These are phyloP conservation scores for Tremella yokohamensis DNA, from an alignment of 768 basidiomycete genomes.

Conservation along the genomic window DNA sequence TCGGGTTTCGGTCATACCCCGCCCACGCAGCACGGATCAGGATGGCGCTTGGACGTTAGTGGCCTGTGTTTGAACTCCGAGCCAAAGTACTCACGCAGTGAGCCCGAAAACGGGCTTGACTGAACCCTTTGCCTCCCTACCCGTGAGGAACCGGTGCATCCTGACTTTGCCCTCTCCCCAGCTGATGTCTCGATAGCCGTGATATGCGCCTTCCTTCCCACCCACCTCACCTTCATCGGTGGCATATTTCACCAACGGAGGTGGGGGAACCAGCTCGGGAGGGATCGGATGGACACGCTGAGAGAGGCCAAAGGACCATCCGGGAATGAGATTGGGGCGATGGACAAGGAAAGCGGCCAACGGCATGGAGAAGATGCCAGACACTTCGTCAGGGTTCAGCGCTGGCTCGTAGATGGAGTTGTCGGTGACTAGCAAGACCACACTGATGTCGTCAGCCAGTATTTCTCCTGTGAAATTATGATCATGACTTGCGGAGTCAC, in stretches of 20 bases:
- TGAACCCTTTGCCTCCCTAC: slow-evolving; percentile 77
- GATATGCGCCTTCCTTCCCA: slow-evolving; percentile 29
- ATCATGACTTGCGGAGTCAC: slow-evolving; percentile 70
- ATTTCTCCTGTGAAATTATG: background rate
- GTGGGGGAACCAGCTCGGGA: slow-evolving; percentile 13
- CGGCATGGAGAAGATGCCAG: slow-evolving; percentile 79
- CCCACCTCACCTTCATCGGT: slow-evolving; percentile 51
- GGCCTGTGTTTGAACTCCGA: background rate
- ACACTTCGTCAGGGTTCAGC: slow-evolving; percentile 73
- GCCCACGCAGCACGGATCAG: slow-evolving; percentile 57
- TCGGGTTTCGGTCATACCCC: slow-evolving; percentile 56
- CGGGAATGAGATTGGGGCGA: slow-evolving; percentile 55
- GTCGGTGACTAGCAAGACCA: slow-evolving; percentile 80
- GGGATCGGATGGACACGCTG: slow-evolving; percentile 47
- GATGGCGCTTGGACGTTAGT: slow-evolving; percentile 53
- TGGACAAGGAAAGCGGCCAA: slow-evolving; percentile 67
- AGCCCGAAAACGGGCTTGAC: slow-evolving; percentile 85
- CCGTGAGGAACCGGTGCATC: slow-evolving; percentile 77
- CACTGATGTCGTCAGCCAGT: slow-evolving; percentile 54
- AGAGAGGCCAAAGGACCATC: slow-evolving; percentile 35
- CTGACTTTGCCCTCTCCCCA: slow-evolving; percentile 57
- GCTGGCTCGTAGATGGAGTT: slow-evolving; percentile 71
- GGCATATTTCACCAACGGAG: slow-evolving; percentile 53
- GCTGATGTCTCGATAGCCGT: slow-evolving; percentile 56
- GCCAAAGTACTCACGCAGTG: slow-evolving; percentile 66